These are phyloP conservation scores for Pseudocercospora ulei DNA, from an alignment of 2,329 filamentous ascomycete genomes.

Conservation along the genomic window DNA sequence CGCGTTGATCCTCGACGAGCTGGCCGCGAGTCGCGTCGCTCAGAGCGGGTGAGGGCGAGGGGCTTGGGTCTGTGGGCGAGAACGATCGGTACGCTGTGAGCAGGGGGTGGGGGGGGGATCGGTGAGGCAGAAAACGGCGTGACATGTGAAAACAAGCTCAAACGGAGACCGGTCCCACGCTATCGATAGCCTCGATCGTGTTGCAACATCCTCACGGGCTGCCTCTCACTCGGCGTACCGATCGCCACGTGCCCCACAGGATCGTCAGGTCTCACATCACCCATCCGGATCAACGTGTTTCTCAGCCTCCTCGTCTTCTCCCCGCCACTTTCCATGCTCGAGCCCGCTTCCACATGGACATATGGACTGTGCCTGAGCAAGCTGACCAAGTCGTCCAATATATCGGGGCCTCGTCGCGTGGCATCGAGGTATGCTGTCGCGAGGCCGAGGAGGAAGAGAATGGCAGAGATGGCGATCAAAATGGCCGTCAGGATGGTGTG, in stretches of 20 bases:
- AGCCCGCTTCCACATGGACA: conserved; percentile 6
- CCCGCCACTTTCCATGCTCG: conserved; percentile 11
- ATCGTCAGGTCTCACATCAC: conserved; percentile 14
- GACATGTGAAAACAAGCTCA: no score
- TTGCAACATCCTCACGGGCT: conserved; percentile 3
- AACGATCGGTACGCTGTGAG: conserved; percentile 9
- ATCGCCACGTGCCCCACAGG: conserved; percentile 8
- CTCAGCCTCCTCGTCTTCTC: conserved; percentile 10
- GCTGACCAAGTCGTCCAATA: conserved; percentile 15
- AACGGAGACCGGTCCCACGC: no score
- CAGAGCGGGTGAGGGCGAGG: not conserved
- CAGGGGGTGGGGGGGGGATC: not conserved
- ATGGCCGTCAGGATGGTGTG: conserved; percentile 1
- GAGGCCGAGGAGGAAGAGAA: conserved; percentile 11
- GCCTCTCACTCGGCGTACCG: conserved; percentile 1
- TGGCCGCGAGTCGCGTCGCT: conserved; percentile 1
- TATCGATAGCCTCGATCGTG: conserved; percentile 3
- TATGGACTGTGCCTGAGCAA: conserved; percentile 11
- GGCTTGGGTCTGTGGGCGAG: conserved; percentile 4
- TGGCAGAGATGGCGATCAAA: conserved; percentile 4
- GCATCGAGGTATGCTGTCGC: conserved; percentile 9
- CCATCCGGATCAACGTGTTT: conserved; percentile 8
- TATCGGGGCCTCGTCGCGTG: conserved; percentile 10
- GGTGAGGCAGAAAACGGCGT: no score
- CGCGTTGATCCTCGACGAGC: conserved; percentile 52